A percentile compares a stretch with the other conserved stretches of the same genome.
Conservation (phyloP, 768 basidiomycete species). For the Candolleomyces eurysporus region DNA sequence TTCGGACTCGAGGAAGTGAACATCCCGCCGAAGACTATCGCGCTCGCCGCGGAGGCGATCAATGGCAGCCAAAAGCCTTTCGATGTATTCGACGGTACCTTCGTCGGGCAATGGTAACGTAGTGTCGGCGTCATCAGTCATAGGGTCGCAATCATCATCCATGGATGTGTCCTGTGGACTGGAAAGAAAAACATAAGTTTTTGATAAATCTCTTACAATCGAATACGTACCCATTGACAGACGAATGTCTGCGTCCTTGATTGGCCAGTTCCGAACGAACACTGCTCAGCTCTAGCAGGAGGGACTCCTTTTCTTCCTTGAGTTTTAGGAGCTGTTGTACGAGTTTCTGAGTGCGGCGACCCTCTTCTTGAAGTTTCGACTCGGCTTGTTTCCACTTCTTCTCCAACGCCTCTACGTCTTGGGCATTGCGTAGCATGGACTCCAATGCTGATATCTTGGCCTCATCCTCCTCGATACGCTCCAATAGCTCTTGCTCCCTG, state of each 20-base stretch:
- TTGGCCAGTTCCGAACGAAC: conserved; percentile 27
- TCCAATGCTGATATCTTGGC: conserved; percentile 62
- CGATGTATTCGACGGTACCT: conserved; percentile 40
- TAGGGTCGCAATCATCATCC: neutral
- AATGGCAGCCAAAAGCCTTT: conserved; percentile 58
- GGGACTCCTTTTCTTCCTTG: conserved; percentile 53
- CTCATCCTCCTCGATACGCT: conserved; percentile 72
- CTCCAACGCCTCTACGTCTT: conserved; percentile 34
- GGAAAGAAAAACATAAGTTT: neutral
- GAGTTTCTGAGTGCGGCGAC: conserved; percentile 32
- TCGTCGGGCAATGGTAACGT: conserved; percentile 21
- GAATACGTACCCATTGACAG: conserved; percentile 15
- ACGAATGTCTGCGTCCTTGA: conserved; percentile 22
- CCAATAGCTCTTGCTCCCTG: conserved; percentile 60
- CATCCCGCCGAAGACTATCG: conserved; percentile 56
- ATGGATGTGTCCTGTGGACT: neutral
- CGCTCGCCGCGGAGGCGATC: conserved; percentile 69
- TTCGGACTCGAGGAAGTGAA: conserved; percentile 70
- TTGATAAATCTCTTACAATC: too few species aligned
- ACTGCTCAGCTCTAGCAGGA: conserved; percentile 41
- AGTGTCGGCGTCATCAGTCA: neutral
- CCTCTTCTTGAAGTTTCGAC: conserved; percentile 41
- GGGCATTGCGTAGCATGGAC: conserved; percentile 40
- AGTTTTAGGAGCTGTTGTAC: conserved; percentile 46
- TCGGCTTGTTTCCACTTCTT: conserved; percentile 40